Percentiles rank a stretch among this genome's conserved stretches.
Evolutionary conservation across 2,329 filamentous ascomycete species (phyloP).

Genomic region (Passalora sequoiae): DNA sequence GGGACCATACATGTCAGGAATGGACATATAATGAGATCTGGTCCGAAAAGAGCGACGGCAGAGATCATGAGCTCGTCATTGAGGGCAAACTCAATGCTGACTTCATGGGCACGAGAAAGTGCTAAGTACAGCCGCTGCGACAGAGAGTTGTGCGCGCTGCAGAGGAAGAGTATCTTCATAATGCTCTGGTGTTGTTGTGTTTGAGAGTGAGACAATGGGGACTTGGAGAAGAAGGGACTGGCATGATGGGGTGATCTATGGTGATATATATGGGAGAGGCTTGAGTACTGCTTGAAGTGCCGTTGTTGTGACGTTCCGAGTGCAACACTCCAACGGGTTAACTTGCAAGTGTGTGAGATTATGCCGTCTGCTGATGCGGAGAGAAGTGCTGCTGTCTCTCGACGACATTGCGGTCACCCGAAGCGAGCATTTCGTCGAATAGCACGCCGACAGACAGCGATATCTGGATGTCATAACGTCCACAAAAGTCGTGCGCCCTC

Average conservation of each 20-base stretch:
- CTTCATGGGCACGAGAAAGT: constrained; percentile 34
- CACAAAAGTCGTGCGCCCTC: too few species aligned
- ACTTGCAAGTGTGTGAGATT: background rate
- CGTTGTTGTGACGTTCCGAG: background rate
- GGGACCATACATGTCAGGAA: constrained; percentile 40
- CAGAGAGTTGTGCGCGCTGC: constrained; percentile 44
- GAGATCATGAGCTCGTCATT: constrained; percentile 35
- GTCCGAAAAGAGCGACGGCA: constrained; percentile 36
- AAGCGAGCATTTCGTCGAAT: background rate
- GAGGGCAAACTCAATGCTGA: constrained; percentile 40
- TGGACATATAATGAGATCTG: constrained; percentile 41
- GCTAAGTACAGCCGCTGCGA: constrained; percentile 39
- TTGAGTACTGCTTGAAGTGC: background rate
- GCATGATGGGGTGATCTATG: background rate
- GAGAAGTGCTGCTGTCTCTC: background rate
- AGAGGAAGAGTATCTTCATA: constrained; percentile 43
- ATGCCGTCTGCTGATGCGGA: background rate
- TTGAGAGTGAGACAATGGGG: too few species aligned
- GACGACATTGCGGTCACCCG: background rate
- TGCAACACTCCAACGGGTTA: background rate
- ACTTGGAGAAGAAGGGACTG: background rate
- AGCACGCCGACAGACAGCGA: background rate
- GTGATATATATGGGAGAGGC: constrained; percentile 2
- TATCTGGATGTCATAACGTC: too few species aligned
- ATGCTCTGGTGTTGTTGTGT: constrained; percentile 5